These are phyloP conservation scores for Pluteus cervinus DNA, from an alignment of 768 basidiomycete genomes.

Conservation along the genomic window DNA sequence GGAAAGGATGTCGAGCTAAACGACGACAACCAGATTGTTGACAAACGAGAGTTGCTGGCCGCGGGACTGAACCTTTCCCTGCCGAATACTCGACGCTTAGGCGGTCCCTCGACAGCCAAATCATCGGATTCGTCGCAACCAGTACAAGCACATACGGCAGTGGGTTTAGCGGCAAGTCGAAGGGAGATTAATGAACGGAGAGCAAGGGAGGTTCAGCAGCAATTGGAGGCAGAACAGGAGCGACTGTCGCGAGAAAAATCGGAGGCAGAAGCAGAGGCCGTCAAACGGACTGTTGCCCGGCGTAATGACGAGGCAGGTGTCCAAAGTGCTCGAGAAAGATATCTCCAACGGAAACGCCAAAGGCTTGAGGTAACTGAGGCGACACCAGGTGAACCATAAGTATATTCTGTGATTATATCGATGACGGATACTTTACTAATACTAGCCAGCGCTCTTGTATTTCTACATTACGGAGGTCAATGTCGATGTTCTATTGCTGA, in stretches of 20 bases:
- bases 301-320: conserved; percentile 75
- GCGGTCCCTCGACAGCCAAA: conserved; percentile 20
- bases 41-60: conserved; percentile 86
- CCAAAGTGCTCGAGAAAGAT: conserved; percentile 68
- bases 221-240: conserved; percentile 71
- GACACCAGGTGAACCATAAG: conserved; percentile 8
- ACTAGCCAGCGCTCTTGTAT: conserved; percentile 1
- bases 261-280: conserved; percentile 56
- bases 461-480: conserved; percentile 1
- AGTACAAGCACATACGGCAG: conserved; percentile 61
- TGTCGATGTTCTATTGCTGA: conserved; percentile 3
- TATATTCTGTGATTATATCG: neutral
- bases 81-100: conserved; percentile 72
- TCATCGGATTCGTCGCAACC: conserved; percentile 19
- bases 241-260: conserved; percentile 51
- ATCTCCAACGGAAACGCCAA: conserved; percentile 73
- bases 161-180: conserved; percentile 74
- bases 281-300: conserved; percentile 60
- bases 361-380: conserved; percentile 50
- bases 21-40: conserved; percentile 96
- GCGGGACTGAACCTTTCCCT: conserved; percentile 90
- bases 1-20: conserved; percentile 91
- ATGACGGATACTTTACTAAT: neutral
- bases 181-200: conserved; percentile 84
- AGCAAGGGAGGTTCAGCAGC: conserved; percentile 66